Evolutionary conservation across 345 rosid genomes (phyloP).

Genomic region (Gossypium anomalum): DNA sequence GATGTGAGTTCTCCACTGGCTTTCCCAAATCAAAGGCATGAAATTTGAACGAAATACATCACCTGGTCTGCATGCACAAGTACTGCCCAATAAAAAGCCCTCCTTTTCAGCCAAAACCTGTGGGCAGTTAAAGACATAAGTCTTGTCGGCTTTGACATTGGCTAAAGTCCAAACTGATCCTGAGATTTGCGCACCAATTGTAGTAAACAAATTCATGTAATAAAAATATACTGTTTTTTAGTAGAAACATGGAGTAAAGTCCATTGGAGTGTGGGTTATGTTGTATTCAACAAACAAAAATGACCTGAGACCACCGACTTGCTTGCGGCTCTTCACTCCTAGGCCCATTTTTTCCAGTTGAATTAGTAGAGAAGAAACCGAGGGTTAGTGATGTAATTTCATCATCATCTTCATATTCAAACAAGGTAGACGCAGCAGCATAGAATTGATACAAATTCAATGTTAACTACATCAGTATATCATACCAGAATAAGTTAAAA

Average conservation of each 20-base stretch:
- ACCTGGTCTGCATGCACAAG: background rate
- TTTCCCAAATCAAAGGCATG: background rate
- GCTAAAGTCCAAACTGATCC: background rate
- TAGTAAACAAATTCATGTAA: background rate
- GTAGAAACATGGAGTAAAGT: no score
- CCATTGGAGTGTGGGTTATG: no score
- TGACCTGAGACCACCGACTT: background rate
- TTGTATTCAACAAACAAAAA: background rate
- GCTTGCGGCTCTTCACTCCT: background rate
- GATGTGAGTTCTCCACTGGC: background rate
- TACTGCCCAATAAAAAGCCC: background rate
- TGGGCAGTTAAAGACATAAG: background rate
- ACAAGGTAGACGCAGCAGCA: background rate
- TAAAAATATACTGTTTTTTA: background rate
- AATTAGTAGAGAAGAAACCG: background rate
- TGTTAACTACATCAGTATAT: background rate
- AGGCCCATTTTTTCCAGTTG: background rate
- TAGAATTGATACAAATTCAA: constrained; percentile 2
- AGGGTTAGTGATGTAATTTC: background rate
- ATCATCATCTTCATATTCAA: background rate
- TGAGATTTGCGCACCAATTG: background rate
- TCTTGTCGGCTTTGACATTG: background rate
- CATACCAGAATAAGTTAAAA: background rate
- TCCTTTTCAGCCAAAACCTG: background rate
- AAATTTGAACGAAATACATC: background rate